Base-by-base conservation (phyloP, 805 yeast genomes). In the Barnettozyma sucrosica region DNA sequence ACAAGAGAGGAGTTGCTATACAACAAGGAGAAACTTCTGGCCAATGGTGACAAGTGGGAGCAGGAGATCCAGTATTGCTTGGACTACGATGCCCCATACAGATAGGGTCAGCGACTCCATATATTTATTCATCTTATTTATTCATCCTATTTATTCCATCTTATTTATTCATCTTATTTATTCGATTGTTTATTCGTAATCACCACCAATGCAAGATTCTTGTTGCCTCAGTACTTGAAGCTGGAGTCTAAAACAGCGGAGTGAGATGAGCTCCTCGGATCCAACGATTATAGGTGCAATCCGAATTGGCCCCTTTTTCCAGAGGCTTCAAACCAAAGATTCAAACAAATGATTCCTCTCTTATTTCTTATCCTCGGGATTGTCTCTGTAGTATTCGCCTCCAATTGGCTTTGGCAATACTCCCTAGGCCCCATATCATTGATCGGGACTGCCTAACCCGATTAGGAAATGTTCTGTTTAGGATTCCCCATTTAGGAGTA, bases 1-100 rank as follows among this genome's bases (percentile, higher is more conserved):
- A 85, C 93, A 25, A 83, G 95, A 68, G 96, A 88, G 69, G 48
- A 45, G 16, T 9, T 45, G 28, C 30, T 88, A 58, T 88, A 88
- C 71, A 88, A 88, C 69, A 88, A 88, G 75, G 96, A 88, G 66
- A 88, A 88, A 69, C 75, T 88, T 62, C 75, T 88, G 63, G 86
- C 88, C 52, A 88, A 88, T 64, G 96, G 96, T 53, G 96, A 88
- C 71, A 87, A 85, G 68, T 88, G 96, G 96, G 96, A 88, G 71
- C 95, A 85, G 69, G 96, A 88, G 68, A 77, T 87, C 59, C 95
- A 85, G 71, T 86, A 83, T 69, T 83, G 89, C 59, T 75, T 88
- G 56, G 90, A 87, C 58, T 93, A 92, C 41, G 96, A 88, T 68
- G 90, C 93, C 51, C 92, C 90, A 51, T 87, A 86, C 73, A 80